Percentiles rank a stretch among this genome's conserved stretches.
Evolutionary conservation across 768 basidiomycete species (phyloP).

Genomic region (Termitomyces sp.): DNA sequence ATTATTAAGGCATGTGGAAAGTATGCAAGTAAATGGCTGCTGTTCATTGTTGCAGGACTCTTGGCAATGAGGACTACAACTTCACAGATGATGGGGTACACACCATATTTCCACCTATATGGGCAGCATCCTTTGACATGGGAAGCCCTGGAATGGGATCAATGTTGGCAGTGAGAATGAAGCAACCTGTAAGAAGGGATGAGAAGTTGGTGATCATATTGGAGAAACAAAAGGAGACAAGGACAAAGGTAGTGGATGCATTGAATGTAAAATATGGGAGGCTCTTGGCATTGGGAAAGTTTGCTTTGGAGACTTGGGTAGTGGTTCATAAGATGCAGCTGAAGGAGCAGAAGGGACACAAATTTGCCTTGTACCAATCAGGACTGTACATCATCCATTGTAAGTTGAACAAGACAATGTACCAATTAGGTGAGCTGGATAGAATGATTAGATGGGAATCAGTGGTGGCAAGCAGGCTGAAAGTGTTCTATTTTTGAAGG

Average conservation of each 20-base stretch:
- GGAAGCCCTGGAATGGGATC: not conserved
- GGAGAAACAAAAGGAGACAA: constrained; percentile 2
- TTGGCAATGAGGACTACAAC: not conserved
- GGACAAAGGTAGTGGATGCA: constrained; percentile 12
- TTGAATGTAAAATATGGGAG: not conserved
- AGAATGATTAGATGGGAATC: too few relatives aligned
- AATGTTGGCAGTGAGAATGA: not conserved
- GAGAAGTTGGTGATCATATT: constrained; percentile 10
- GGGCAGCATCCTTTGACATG: not conserved
- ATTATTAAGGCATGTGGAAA: not conserved
- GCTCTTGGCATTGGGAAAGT: constrained; percentile 13
- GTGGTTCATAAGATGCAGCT: constrained; percentile 23
- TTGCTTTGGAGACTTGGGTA: constrained; percentile 22
- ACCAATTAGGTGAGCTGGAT: too few relatives aligned
- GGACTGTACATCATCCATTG: too few relatives aligned
- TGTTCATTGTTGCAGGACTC: not conserved
- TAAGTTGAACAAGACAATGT: too few relatives aligned
- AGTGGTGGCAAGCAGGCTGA: too few relatives aligned
- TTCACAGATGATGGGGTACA: not conserved
- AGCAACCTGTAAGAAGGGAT: constrained; percentile 3
- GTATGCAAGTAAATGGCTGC: not conserved
- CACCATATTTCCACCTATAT: not conserved
- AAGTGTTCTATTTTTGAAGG: too few relatives aligned
- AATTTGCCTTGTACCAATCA: too few relatives aligned
- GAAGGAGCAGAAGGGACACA: constrained; percentile 21